Percentiles rank a stretch among this genome's conserved stretches.
phyloP scores from a whole-genome alignment of 768 basidiomycete species.

The Tubosaeta brunneosetosa region DNA sequence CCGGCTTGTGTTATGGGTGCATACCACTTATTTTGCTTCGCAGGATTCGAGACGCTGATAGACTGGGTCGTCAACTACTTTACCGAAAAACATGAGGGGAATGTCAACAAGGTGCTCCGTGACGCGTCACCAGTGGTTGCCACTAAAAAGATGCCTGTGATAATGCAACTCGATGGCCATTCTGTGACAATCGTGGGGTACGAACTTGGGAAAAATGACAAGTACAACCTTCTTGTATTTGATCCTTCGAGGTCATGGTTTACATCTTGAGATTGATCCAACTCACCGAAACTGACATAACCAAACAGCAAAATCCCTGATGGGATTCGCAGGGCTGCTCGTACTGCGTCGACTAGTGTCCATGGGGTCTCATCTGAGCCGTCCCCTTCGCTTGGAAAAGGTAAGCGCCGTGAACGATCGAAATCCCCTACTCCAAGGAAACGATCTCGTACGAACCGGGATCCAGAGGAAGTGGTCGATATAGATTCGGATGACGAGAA shows the following conservation, averaged over 20 bases:
- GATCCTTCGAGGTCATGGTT: constrained; percentile 64
- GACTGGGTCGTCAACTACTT: constrained; percentile 82
- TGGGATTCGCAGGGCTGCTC: constrained; percentile 19
- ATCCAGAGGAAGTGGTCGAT: constrained; percentile 26
- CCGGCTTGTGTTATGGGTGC: background rate
- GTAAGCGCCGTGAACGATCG: constrained; percentile 23
- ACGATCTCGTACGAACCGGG: constrained; percentile 19
- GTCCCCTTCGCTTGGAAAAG: constrained; percentile 6
- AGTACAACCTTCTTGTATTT: constrained; percentile 64
- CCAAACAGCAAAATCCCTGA: constrained; percentile 10
- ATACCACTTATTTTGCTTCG: background rate
- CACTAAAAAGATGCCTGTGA: constrained; percentile 71
- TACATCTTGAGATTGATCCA: constrained; percentile 1
- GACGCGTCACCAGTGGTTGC: constrained; percentile 47
- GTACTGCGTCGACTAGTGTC: constrained; percentile 5
- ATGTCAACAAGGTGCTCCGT: constrained; percentile 51
- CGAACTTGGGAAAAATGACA: constrained; percentile 56
- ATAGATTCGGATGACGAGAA: constrained; percentile 18
- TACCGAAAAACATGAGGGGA: constrained; percentile 31
- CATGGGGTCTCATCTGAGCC: constrained; percentile 10
- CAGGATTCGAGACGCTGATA: constrained; percentile 47
- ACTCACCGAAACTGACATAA: background rate
- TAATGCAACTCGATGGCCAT: constrained; percentile 80
- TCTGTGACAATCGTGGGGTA: constrained; percentile 87
- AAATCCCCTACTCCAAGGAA: constrained; percentile 24